Base-by-base conservation (phyloP, 305 asterid species). In the Striga hermonthica region DNA sequence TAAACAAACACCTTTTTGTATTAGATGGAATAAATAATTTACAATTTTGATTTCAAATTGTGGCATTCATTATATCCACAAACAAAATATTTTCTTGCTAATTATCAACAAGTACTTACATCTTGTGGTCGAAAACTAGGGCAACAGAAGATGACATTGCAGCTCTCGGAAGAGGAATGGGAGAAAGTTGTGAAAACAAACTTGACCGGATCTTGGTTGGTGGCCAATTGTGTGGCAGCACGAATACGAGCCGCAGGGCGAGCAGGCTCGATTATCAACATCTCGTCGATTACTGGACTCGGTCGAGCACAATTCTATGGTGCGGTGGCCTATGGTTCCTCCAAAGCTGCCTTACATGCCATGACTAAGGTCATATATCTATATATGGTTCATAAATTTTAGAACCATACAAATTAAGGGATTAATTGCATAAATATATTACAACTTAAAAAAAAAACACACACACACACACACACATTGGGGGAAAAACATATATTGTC, bases 131-230 rank as follows among this genome's bases (percentile, higher is more conserved):
- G 6, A 43, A 43, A 43, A 43, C 8, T 4, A 43, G 48, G 48
- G 6, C 4, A 43, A 43, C 6, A 5, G 48, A 48, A 48, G 4
- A 60, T 71, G 7, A 60, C 80, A 4, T 1, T 76, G 9, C 75
- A 78, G 49, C 13, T 78, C 3, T 38, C 78, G 0, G 80, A 57
- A 39, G 78, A 79, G 13, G 86, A 83, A 14, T 81, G 86, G 89
- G 41, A 62, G 12, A 55, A 44, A 0, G 73, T 50, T 43, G 36
- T 79, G 15, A 53, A 16, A n/a, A 81, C 86, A 71, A 83, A 83
- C 73, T 38, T 81, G 37, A 79, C 48, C 1, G 89, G 89, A 9
- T 11, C 82, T 4, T 83, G 86, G 48, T 7, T 43, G 10, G 48
- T 43, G 48, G 3, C 48, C 48, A 43, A 43, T 5, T 43, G 48